Percentiles rank a stretch among this genome's conserved stretches.
phyloP scores from a whole-genome alignment of 139 green algal species.

The Chlorella sp. region DNA sequence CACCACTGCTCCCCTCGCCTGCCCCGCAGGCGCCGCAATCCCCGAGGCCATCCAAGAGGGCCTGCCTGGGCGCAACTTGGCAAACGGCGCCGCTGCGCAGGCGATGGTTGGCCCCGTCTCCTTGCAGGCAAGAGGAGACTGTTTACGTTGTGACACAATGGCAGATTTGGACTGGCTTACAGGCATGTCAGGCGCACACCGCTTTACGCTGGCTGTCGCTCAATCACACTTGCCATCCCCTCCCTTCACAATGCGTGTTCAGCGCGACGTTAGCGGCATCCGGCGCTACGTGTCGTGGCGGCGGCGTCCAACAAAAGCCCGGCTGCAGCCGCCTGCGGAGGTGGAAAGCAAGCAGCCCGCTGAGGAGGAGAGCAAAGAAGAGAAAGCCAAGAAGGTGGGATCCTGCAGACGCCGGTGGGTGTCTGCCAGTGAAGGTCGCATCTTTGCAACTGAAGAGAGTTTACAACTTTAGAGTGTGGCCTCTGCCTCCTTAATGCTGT shows the following conservation, averaged over 20 bases:
- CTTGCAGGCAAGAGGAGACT: conserved; percentile 4
- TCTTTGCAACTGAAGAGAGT: too few species aligned
- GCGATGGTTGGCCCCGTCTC: background rate
- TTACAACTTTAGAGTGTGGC: too few species aligned
- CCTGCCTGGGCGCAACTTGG: background rate
- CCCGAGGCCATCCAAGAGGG: background rate
- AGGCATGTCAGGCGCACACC: too few species aligned
- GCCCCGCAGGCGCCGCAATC: background rate
- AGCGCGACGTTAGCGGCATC: background rate
- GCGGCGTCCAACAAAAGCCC: background rate
- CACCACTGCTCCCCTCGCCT: background rate
- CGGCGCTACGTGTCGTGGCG: background rate
- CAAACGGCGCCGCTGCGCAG: background rate
- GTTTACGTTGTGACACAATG: too few species aligned
- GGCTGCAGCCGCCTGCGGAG: background rate
- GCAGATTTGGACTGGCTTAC: too few species aligned
- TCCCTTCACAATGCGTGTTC: background rate
- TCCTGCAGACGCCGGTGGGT: too few species aligned
- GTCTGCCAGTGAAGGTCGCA: too few species aligned
- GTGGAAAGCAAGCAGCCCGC: conserved; percentile 7
- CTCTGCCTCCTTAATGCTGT: too few species aligned
- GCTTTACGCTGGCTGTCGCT: too few species aligned
- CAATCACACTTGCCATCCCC: too few species aligned
- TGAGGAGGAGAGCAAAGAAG: background rate
- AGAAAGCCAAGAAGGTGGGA: conserved; percentile 32